These are phyloP conservation scores for Penicillium canescens DNA, from an alignment of 495 filamentous ascomycete genomes.

Conservation along the genomic window DNA sequence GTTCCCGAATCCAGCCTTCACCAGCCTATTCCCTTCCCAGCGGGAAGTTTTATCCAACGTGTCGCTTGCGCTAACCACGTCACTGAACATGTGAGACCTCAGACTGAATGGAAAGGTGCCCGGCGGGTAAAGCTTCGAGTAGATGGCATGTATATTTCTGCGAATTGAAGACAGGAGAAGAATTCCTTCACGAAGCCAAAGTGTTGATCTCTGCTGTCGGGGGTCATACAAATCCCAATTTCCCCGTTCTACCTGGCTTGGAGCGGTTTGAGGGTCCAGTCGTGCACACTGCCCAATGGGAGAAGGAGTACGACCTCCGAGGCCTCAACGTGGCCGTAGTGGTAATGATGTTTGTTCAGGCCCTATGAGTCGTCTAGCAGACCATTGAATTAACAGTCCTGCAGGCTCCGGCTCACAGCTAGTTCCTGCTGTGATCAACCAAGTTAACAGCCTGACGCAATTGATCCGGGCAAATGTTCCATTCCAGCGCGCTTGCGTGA, in stretches of 20 bases:
- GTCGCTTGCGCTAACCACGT: conserved; percentile 4
- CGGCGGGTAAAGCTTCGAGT: conserved; percentile 4
- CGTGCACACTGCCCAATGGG: too few relatives aligned
- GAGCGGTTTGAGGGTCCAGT: conserved; percentile 50
- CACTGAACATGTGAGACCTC: neutral
- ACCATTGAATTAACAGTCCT: neutral
- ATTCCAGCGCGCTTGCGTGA: too few relatives aligned
- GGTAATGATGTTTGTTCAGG: conserved; percentile 36
- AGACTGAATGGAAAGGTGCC: conserved; percentile 8
- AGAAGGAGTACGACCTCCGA: conserved; percentile 48
- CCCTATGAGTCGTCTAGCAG: neutral
- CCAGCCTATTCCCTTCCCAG: conserved; percentile 20
- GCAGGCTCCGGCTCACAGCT: conserved; percentile 8
- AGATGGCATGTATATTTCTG: conserved; percentile 9
- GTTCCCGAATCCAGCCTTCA: conserved; percentile 25
- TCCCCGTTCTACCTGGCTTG: conserved; percentile 43
- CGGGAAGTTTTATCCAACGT: conserved; percentile 6
- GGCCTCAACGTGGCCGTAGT: conserved; percentile 57
- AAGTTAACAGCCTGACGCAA: conserved; percentile 1
- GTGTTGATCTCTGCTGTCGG: conserved; percentile 46
- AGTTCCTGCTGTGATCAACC: conserved; percentile 3
- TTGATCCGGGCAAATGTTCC: conserved; percentile 4
- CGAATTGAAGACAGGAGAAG: conserved; percentile 6
- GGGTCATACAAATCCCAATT: conserved; percentile 33
- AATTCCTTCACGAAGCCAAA: conserved; percentile 34